Percentiles rank a stretch among this genome's conserved stretches.
These are phyloP conservation scores for Glutinoglossum americanum DNA, from an alignment of 495 filamentous ascomycete genomes.

Conservation along the genomic window DNA sequence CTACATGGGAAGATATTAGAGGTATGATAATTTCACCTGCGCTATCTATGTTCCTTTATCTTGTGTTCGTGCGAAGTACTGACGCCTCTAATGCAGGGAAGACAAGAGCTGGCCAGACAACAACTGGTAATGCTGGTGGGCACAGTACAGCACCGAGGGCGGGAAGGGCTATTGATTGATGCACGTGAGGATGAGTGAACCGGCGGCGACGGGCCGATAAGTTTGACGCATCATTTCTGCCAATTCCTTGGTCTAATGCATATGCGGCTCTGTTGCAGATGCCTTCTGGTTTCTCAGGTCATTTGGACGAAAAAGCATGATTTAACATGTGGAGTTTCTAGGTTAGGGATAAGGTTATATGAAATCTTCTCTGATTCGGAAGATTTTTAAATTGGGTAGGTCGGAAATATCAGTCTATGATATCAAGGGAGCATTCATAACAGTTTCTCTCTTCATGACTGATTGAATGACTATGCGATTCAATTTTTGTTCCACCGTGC, in stretches of 20 bases:
- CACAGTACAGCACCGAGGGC: neutral
- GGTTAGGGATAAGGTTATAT: neutral
- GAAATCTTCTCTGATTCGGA: neutral
- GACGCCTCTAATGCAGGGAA: neutral
- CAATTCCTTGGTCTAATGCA: neutral
- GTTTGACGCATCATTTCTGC: neutral
- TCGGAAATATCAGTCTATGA: neutral
- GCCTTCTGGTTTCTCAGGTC: neutral
- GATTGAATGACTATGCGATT: neutral
- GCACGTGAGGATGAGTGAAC: neutral
- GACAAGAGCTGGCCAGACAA: neutral
- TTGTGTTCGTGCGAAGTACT: neutral
- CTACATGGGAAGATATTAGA: constrained; percentile 77
- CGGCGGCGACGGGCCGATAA: neutral
- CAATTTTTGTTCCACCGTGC: neutral
- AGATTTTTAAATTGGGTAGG: neutral
- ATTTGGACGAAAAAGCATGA: neutral
- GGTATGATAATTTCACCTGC: constrained; percentile 15
- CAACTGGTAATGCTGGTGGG: too few species aligned
- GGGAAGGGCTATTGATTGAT: neutral
- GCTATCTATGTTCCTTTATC: neutral
- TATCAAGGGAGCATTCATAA: neutral
- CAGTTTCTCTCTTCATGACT: neutral
- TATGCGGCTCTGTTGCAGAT: neutral
- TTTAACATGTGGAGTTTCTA: neutral